Evolutionary conservation across 1,284 basidiomycete genomes (phyloP), one percentile per base, ranked within the genome.

Genomic region (Inonotus obliquus): DNA sequence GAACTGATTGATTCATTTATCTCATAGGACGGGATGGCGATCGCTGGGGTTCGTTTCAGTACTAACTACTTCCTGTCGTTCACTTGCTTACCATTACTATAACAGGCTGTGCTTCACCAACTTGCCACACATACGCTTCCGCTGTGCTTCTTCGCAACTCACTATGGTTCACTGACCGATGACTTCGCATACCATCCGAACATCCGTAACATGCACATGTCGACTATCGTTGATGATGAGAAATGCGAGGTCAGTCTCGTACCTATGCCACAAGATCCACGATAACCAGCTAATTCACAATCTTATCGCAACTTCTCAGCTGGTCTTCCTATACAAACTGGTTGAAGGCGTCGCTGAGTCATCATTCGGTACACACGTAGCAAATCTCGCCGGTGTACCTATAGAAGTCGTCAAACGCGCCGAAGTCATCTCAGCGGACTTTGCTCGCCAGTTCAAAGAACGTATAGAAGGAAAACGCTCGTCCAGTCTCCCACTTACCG

Each of bases 171-270:
- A 1, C 76, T 95, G 45, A 94, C 92, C 5, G 90, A 93, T 67
- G 92, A 94, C 71, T 94, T 89, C 71, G 81, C 84, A 1, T 94
- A 95, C 69, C 95, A 98, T 70, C 92, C 94, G 0, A 96, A 95
- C 70, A 92, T 98, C 67, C 82, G 91, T 59, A 91, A 88, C 65
- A 96, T 96, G 88, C 88, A 96, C 73, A 97, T 98, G 96, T 82
- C 89, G 49, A 97, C 94, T 0, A 81, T 92, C 58, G 90, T 98
- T 1, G 92, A 97, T 69, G 93, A 97, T 60, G 87, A 91, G 65
- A 91, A 92, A 70, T 83, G 87, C 62, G 92, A 92, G 75, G 93
- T 91, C 64, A 23, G 44, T 48, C 41, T 54, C 32, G 19, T 32
- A 17, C 37, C 35, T 2, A 44, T 44, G n/a, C n/a, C 38, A 0